A percentile compares a stretch with the other conserved stretches of the same genome.
Evolutionary conservation across 306 rosid genomes (phyloP).

Genomic region (Gillenia trifoliata): DNA sequence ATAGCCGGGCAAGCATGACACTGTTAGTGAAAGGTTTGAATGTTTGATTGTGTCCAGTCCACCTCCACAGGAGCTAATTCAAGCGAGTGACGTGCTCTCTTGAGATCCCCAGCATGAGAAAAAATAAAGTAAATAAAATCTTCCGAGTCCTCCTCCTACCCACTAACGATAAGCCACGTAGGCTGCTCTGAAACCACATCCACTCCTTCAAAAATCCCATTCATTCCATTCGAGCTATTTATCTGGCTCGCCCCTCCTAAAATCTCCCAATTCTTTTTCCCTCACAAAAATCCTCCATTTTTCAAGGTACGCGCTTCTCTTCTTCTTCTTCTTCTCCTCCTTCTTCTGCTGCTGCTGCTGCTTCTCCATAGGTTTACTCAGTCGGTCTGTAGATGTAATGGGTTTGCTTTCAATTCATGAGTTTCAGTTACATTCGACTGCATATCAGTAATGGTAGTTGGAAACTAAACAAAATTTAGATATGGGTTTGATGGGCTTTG

Average conservation of each 20-base stretch:
- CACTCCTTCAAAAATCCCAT: constrained; percentile 27
- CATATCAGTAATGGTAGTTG: background rate
- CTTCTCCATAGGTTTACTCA: background rate
- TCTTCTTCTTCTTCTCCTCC: no score
- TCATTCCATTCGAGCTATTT: constrained; percentile 1
- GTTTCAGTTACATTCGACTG: background rate
- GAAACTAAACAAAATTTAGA: background rate
- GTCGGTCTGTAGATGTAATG: constrained; percentile 3
- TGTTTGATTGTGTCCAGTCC: no score
- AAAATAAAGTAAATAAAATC: background rate
- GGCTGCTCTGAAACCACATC: constrained; percentile 50
- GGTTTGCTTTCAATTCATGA: background rate
- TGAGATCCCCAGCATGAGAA: background rate
- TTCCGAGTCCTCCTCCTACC: background rate
- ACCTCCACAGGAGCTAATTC: no score
- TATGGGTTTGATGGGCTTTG: constrained; percentile 3
- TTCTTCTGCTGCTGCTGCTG: background rate
- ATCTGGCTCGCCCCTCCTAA: background rate
- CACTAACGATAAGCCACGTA: constrained; percentile 61
- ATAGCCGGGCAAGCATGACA: no score
- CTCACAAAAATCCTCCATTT: background rate
- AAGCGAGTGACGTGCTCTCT: constrained; percentile 6
- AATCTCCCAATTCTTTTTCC: background rate
- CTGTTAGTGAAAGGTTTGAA: no score
- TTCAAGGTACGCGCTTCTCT: constrained; percentile 31